Evolutionary conservation across 2,329 filamentous ascomycete genomes (phyloP), one percentile per base, ranked within the genome.

Genomic region (Fusarium floridanum): DNA sequence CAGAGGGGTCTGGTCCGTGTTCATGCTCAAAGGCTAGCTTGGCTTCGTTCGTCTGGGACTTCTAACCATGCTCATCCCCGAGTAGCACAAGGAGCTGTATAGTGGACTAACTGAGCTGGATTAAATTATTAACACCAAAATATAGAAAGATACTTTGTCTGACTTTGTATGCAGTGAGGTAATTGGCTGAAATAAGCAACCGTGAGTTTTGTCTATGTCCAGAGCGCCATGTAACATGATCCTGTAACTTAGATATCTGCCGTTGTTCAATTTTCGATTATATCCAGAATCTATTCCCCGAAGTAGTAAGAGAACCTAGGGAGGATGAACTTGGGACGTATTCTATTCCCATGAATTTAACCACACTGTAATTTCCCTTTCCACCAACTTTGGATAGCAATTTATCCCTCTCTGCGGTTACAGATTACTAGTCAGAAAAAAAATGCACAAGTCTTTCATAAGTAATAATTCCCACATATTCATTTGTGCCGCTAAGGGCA

Each of bases 1-100:
- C 37, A 41, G 59, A 67, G 20, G 50, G 29, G 29, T 32, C 29
- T 3, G 59, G 4, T 24, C 27, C 16, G 9, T 24, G 3, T 67
- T 57, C 63, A 11, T 56, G 5, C 37, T 70, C 6, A 48, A 59
- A 17, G 50, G 64, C 3, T 67, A 27, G 67, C 14, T 36, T n/a
- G 63, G 64, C 29, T 70, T 70, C 36, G 16, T 70, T 2, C 64
- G 64, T 37, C 59, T 70, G 27, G 50, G 50, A 3, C 63, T 57
- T 64, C 10, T 57, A 3, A 65, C 61, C 6, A 24, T 68, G 20
- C 17, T 65, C 14, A 50, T 65, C 43, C 34, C 61, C 10, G 43
- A 61, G 11, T 41, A 65, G 48, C 66, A 68, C 12, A 65, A 64
- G 8, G 45, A 39, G 27, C 2, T 65, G 2, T 61, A 45, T 67